A percentile compares a stretch with the other conserved stretches of the same genome.
These are phyloP conservation scores for Fusarium incarnatum DNA, from an alignment of 2,329 filamentous ascomycete species.

Conservation along the genomic window DNA sequence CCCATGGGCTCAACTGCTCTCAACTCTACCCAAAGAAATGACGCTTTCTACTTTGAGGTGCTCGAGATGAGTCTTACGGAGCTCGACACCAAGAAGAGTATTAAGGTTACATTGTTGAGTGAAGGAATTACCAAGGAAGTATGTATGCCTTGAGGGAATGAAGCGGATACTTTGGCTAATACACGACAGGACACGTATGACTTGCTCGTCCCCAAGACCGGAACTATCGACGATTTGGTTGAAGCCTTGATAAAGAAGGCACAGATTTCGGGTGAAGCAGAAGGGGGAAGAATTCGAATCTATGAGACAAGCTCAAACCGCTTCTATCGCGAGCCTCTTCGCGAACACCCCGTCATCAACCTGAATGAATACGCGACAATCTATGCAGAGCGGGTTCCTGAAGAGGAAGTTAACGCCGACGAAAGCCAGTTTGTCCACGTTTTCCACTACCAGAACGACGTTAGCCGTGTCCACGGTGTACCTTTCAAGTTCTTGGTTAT, in stretches of 20 bases:
- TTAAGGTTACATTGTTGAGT: constrained; percentile 86
- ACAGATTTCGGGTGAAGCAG: constrained; percentile 77
- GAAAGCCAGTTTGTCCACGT: constrained; percentile 75
- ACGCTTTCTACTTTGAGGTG: constrained; percentile 91
- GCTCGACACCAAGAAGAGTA: constrained; percentile 88
- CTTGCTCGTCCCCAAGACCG: constrained; percentile 87
- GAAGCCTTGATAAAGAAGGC: constrained; percentile 82
- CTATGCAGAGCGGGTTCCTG: constrained; percentile 83
- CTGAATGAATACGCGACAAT: constrained; percentile 88
- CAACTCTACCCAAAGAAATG: constrained; percentile 75
- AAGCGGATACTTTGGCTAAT: constrained; percentile 9
- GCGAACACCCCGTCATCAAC: constrained; percentile 78
- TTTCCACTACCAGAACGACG: constrained; percentile 94
- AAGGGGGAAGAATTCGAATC: constrained; percentile 77
- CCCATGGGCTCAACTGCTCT: constrained; percentile 76
- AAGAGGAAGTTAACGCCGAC: constrained; percentile 73
- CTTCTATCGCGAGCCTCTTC: constrained; percentile 80
- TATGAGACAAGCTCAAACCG: constrained; percentile 87
- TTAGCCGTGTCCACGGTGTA: constrained; percentile 83
- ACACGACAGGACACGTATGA: constrained; percentile 75
- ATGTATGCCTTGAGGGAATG: constrained; percentile 46
- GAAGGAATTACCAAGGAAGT: constrained; percentile 94
- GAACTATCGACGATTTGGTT: constrained; percentile 82
- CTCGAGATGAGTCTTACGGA: constrained; percentile 95
- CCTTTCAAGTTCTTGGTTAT: constrained; percentile 92